These are phyloP conservation scores for Chaetomidium leptoderma DNA, from an alignment of 495 filamentous ascomycete species.

Conservation along the genomic window DNA sequence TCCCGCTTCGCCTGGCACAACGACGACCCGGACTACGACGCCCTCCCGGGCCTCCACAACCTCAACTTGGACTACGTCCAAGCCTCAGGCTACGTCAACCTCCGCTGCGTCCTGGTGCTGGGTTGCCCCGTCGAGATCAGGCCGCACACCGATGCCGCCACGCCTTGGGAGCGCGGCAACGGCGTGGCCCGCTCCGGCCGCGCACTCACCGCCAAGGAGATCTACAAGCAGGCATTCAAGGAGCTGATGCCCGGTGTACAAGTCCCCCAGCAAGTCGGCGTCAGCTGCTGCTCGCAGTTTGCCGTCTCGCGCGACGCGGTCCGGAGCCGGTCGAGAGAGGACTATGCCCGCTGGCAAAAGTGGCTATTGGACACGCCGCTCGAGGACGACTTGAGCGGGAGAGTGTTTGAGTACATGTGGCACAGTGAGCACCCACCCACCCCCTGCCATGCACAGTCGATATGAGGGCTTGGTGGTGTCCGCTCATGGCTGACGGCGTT, in stretches of 20 bases:
- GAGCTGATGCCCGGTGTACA: conserved; percentile 50
- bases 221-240: conserved; percentile 51
- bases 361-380: conserved; percentile 61
- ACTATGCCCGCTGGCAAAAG: conserved; percentile 52
- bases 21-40: conserved; percentile 51
- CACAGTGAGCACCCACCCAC: conserved; percentile 58
- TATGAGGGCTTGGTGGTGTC: background rate
- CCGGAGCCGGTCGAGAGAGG: conserved; percentile 41
- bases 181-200: background rate
- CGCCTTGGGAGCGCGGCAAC: background rate
- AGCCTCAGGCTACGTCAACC: conserved; percentile 57
- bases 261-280: conserved; percentile 45
- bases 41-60: conserved; percentile 44
- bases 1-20: conserved; percentile 64
- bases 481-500: conserved; percentile 17
- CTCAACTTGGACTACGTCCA: conserved; percentile 54
- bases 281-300: conserved; percentile 69
- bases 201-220: conserved; percentile 8
- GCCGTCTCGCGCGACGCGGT: conserved; percentile 56
- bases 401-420: conserved; percentile 70
- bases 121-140: conserved; percentile 61
- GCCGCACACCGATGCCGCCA: conserved; percentile 25
- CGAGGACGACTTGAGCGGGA: conserved; percentile 53
- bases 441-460: background rate
- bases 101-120: conserved; percentile 60